Percentiles rank a stretch among this genome's conserved stretches.
phyloP scores from a whole-genome alignment of 148 eudicot genomes.

The Rhododendron molle region DNA sequence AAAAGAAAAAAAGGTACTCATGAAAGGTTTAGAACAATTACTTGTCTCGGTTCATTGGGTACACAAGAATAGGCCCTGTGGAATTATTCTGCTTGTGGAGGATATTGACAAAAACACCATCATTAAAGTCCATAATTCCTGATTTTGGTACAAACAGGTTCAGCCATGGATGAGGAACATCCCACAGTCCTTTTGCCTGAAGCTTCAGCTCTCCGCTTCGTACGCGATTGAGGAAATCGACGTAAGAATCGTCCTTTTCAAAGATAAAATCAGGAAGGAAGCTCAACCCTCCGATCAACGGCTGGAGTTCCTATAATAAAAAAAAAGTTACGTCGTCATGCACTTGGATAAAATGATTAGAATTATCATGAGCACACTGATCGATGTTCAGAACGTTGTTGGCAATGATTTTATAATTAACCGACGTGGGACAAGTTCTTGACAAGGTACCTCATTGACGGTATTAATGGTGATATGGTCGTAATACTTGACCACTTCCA shows the following conservation, averaged over 20 bases:
- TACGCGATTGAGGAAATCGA: constrained; percentile 66
- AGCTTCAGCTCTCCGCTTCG: constrained; percentile 55
- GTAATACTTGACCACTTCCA: constrained; percentile 72
- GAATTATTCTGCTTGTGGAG: constrained; percentile 32
- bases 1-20: not conserved
- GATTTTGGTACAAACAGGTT: constrained; percentile 78
- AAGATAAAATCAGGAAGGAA: constrained; percentile 39
- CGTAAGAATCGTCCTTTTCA: constrained; percentile 36
- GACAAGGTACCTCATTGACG: constrained; percentile 30
- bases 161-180: constrained; percentile 92
- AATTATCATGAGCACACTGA: too few species aligned
- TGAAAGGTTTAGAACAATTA: constrained; percentile 21
- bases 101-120: constrained; percentile 47
- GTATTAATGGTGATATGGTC: constrained; percentile 26
- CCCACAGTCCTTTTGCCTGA: constrained; percentile 53
- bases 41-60: constrained; percentile 73
- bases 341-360: not conserved
- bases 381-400: not conserved
- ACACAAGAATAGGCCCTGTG: constrained; percentile 64
- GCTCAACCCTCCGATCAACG: constrained; percentile 29
- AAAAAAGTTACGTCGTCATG: not conserved
- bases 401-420: not conserved
- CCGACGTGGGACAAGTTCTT: not conserved
- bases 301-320: constrained; percentile 42
- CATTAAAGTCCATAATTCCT: constrained; percentile 48